Evolutionary conservation across 495 filamentous ascomycete genomes (phyloP), one percentile per base, ranked within the genome.

Genomic region (Aspergillus cavernicola): DNA sequence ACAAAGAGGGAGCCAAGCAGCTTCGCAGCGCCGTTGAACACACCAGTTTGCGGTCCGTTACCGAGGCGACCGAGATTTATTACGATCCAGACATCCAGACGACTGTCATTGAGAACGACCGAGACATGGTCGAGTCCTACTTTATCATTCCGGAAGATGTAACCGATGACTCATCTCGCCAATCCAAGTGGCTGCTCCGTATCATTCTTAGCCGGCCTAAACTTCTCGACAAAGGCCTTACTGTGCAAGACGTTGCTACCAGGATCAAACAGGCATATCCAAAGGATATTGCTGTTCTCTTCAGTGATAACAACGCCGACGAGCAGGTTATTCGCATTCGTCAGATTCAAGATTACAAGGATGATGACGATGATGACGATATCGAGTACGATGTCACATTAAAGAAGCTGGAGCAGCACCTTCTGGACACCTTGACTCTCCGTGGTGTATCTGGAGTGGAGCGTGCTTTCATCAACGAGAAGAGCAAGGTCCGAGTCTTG

Each of bases 291-390:
- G 90, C 90, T 10, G 85, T 98, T 35, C 90, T 99, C 38, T 97
- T 96, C 78, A 95, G 89, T 67, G 93, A 99, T 62, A 92, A 97
- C 73, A 99, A 99, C 66, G 92, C 92, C 23, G 92, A 96, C 53
- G 83, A 95, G 63, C 91, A 95, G 65, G 85, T 97, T 43, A 88
- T 99, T 56, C 92, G 93, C 66, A 86, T 97, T 39, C 89, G 93
- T 47, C 86, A 95, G 61, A 83, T 95, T 54, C 71, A 80, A 26
- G 77, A 81, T 36, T 75, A 84, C 47, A 83, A 83, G 52, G 89
- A 95, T 60, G 82, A 86, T 36, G 82, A 85, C 5, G 85, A 93
- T 26, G 86, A 92, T 48, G 86, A 86, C 50, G 82, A 88, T 50
- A 80, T 89, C 33, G 90, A 95, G 58, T 89, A 93, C 52, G 92